Conservation (phyloP, 495 filamentous ascomycete species). For the Cairneyella variabilis region DNA sequence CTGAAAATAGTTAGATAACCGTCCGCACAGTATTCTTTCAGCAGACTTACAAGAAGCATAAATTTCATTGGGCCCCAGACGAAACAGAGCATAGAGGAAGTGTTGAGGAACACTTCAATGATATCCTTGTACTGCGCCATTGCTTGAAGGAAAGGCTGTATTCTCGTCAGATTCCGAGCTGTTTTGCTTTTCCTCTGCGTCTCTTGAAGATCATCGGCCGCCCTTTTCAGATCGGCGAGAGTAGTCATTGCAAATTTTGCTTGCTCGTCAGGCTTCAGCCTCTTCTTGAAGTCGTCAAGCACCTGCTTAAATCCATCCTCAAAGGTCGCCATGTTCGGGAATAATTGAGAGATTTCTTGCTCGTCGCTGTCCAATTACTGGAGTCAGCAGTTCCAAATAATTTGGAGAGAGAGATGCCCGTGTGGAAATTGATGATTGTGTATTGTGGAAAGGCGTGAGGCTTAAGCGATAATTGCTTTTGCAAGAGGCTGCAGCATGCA, state of each 20-base stretch:
- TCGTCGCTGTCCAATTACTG: no score
- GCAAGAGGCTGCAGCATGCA: no score
- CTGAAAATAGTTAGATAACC: slow-evolving; percentile 1
- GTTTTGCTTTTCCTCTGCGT: slow-evolving; percentile 30
- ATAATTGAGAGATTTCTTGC: no score
- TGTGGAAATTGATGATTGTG: no score
- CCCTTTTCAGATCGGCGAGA: slow-evolving; percentile 5
- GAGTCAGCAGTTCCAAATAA: no score
- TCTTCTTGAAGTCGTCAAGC: slow-evolving; percentile 8
- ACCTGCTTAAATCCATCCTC: slow-evolving; percentile 8
- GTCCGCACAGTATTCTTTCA: background rate
- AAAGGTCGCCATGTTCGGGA: background rate
- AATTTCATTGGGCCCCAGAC: slow-evolving; percentile 37
- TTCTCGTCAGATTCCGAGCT: slow-evolving; percentile 33
- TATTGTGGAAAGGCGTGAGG: no score
- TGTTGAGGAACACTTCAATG: slow-evolving; percentile 35
- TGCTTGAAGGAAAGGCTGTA: slow-evolving; percentile 37
- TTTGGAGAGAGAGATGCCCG: no score
- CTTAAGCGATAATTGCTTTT: no score
- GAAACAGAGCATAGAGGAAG: slow-evolving; percentile 32
- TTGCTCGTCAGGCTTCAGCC: slow-evolving; percentile 12
- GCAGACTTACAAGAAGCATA: slow-evolving; percentile 24
- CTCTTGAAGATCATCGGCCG: slow-evolving; percentile 31
- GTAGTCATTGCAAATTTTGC: slow-evolving; percentile 10
- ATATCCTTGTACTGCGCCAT: slow-evolving; percentile 37